Conservation (phyloP, 2,329 filamentous ascomycete genomes). For the Trichocomaceae sp. region DNA sequence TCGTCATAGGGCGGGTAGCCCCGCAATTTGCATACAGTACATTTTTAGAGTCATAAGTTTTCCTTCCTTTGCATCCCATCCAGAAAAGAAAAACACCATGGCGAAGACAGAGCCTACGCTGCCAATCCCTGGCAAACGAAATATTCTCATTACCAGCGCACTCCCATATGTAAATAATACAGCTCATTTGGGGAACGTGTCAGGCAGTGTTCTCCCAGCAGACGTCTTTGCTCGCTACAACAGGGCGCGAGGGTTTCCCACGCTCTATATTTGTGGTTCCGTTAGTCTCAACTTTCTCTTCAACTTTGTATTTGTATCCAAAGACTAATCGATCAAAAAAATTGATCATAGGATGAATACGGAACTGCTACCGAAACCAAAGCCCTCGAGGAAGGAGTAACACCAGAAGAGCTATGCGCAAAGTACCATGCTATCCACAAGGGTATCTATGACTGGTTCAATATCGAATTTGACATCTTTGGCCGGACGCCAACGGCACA, state of each 20-base stretch:
- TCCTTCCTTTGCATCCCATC: neutral
- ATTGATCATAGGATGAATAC: conserved; percentile 64
- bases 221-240: conserved; percentile 63
- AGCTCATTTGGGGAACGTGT: conserved; percentile 81
- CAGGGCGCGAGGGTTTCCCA: conserved; percentile 59
- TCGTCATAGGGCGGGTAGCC: neutral
- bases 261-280: conserved; percentile 73
- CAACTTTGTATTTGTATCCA: neutral
- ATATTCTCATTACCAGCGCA: conserved; percentile 87
- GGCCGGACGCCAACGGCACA: conserved; percentile 82
- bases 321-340: neutral
- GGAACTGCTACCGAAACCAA: conserved; percentile 95
- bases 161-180: conserved; percentile 76
- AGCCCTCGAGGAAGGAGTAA: conserved; percentile 78
- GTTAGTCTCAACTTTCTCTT: conserved; percentile 26
- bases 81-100: conserved; percentile 7
- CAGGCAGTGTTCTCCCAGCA: conserved; percentile 79
- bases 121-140: conserved; percentile 67
- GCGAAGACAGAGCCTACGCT: conserved; percentile 40
- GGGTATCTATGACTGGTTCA: conserved; percentile 93
- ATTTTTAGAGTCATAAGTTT: conserved; percentile 5
- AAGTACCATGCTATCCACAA: conserved; percentile 90
- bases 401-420: conserved; percentile 76
- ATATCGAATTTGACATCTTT: conserved; percentile 90
- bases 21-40: neutral